These are phyloP conservation scores for Xylaria bambusicola DNA, from an alignment of 495 filamentous ascomycete genomes.

Conservation along the genomic window DNA sequence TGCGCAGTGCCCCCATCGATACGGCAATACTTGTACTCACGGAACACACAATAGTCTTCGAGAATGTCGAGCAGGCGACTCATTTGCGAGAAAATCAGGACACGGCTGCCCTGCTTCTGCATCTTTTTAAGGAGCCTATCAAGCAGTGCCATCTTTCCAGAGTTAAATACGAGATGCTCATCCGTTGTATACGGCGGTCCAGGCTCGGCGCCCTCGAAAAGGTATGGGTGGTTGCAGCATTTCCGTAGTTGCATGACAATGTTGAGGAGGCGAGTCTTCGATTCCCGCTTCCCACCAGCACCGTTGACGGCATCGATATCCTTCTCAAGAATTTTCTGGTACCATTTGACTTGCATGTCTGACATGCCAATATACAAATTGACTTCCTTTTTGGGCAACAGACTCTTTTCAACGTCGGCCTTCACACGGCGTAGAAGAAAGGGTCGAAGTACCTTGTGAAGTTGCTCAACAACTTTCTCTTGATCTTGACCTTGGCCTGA, in stretches of 20 bases:
- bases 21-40: conserved; percentile 92
- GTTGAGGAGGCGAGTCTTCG: conserved; percentile 98
- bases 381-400: conserved; percentile 95
- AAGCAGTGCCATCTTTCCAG: conserved; percentile 96
- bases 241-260: conserved; percentile 99
- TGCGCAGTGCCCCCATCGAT: conserved; percentile 98
- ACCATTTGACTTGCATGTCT: conserved; percentile 99
- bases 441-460: conserved; percentile 89
- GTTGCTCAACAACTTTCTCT: conserved; percentile 94
- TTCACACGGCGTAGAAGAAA: conserved; percentile 97
- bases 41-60: conserved; percentile 97
- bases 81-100: conserved; percentile 99
- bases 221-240: conserved; percentile 98
- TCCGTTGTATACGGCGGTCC: conserved; percentile 98
- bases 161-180: conserved; percentile 90
- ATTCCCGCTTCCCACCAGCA: conserved; percentile 92
- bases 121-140: conserved; percentile 88
- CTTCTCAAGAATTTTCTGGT: conserved; percentile 97
- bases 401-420: conserved; percentile 97
- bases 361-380: conserved; percentile 99
- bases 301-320: conserved; percentile 99
- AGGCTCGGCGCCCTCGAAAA: conserved; percentile 97
- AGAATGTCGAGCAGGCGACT: conserved; percentile 95
- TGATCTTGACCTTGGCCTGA: conserved; percentile 84
- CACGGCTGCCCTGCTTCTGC: conserved; percentile 81